Base-by-base conservation (phyloP, 2,329 filamentous ascomycete species). In the Penicillium sp. region DNA sequence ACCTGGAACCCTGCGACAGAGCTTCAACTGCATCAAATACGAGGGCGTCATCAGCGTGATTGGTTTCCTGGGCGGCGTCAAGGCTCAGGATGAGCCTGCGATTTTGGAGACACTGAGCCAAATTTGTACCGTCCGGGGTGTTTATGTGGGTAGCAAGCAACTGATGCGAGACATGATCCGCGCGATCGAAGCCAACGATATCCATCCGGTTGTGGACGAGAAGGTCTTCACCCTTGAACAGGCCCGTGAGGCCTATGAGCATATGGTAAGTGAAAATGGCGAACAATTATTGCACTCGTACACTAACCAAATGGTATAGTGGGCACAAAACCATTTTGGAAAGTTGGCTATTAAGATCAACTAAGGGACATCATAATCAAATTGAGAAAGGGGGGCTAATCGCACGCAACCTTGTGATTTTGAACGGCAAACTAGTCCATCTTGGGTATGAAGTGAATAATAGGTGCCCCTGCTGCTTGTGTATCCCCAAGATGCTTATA, bases 141-240 rank as follows among this genome's bases (percentile, higher is more conserved):
- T 87, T 7, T 76, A 86, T 45, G 84, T 87, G 10, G 85, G 86
- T 4, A 83, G 79, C 55, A 79, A 83, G 65, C 75, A 78, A 40
- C 80, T 84, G 70, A 84, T 87, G 73, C 80, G 85, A 68, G 84
- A 86, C 33, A 87, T 88, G 85, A 81, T 83, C 63, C 71, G 75
- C 14, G 83, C 84, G 0, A 84, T 88, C 58, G 85, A 87, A 73
- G 81, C 79, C 16, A 85, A 85, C 60, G 73, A 85, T 62, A 84
- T 88, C 66, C 82, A 85, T 63, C 85, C 85, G 1, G 77, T 87
- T 22, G 79, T 87, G 19, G 85, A 88, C 67, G 75, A 83, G 68
- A 85, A 83, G 74, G 78, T 83, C 13, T 88, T 86, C 68, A 76
- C 74, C 38, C 73, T 88, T 6, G 79, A 81, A 25, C 70, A 86